These are phyloP conservation scores for Bipolaris zeicola DNA, from an alignment of 2,329 filamentous ascomycete species.

Conservation along the genomic window DNA sequence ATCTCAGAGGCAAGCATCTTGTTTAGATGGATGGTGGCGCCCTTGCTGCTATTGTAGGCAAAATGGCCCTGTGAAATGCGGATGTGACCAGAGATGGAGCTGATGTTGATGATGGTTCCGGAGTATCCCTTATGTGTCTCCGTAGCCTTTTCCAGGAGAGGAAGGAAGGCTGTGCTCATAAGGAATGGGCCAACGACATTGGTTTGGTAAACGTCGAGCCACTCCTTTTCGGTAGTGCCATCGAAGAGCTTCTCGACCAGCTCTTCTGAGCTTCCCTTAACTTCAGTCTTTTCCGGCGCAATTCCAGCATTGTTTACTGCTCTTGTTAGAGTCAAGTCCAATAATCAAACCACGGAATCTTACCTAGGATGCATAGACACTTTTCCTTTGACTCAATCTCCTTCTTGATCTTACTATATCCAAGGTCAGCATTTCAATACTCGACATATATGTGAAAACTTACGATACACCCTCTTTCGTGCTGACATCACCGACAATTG, in stretches of 20 bases:
- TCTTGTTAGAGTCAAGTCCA: conserved; percentile 39
- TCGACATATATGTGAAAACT: conserved; percentile 1
- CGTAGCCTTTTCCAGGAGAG: conserved; percentile 52
- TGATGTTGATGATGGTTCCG: conserved; percentile 55
- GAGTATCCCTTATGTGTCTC: conserved; percentile 52
- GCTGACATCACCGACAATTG: conserved; percentile 52
- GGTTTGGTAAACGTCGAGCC: conserved; percentile 53
- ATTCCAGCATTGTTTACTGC: conserved; percentile 52
- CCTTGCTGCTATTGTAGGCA: conserved; percentile 58
- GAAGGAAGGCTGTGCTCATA: conserved; percentile 55
- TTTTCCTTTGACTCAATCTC: conserved; percentile 53
- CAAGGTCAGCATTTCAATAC: conserved; percentile 5
- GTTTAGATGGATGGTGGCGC: conserved; percentile 60
- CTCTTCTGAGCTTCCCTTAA: conserved; percentile 50
- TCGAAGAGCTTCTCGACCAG: conserved; percentile 54
- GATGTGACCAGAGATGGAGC: conserved; percentile 53
- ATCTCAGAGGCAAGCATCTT: conserved; percentile 62
- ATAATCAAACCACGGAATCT: conserved; percentile 48
- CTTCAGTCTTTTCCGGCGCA: conserved; percentile 45
- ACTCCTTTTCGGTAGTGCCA: conserved; percentile 52
- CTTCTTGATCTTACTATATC: conserved; percentile 46
- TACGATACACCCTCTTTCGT: conserved; percentile 52
- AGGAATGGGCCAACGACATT: conserved; percentile 57
- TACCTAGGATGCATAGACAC: conserved; percentile 53
- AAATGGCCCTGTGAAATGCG: conserved; percentile 56